A percentile compares a stretch with the other conserved stretches of the same genome.
phyloP scores from a whole-genome alignment of 176 grass and related monocot genomes.

The Aegilops speltoides region DNA sequence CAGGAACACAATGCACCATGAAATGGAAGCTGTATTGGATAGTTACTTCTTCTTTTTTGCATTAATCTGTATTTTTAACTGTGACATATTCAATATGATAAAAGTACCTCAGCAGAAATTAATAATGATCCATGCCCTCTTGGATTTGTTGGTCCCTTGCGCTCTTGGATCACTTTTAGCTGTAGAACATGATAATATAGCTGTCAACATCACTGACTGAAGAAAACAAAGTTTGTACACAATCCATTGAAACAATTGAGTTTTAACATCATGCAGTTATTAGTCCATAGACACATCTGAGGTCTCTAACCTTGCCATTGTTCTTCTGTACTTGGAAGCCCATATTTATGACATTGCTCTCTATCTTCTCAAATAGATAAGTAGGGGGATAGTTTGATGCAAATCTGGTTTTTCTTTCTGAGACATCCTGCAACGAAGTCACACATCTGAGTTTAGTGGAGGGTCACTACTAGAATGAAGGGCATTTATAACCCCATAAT shows the following conservation, averaged over 20 bases:
- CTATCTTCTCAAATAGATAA: slow-evolving; percentile 86
- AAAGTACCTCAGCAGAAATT: slow-evolving; percentile 74
- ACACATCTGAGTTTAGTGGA: slow-evolving; percentile 13
- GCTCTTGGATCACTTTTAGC: slow-evolving; percentile 70
- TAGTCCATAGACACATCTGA: not conserved
- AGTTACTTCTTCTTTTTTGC: not conserved
- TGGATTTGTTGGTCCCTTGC: slow-evolving; percentile 44
- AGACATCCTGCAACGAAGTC: slow-evolving; percentile 58
- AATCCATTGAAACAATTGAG: not conserved
- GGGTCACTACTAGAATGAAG: not conserved
- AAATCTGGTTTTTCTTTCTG: slow-evolving; percentile 92
- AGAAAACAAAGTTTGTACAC: not conserved
- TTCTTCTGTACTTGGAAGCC: slow-evolving; percentile 70
- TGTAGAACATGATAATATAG: slow-evolving; percentile 28
- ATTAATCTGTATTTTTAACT: not conserved
- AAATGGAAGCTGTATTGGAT: slow-evolving; percentile 10
- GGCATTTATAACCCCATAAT: not conserved
- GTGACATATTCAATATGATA: not conserved
- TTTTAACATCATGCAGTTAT: slow-evolving; percentile 12
- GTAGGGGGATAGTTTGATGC: slow-evolving; percentile 69
- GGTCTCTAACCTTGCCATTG: slow-evolving; percentile 65
- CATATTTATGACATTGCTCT: slow-evolving; percentile 64
- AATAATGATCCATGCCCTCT: slow-evolving; percentile 45
- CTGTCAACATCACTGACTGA: not conserved
- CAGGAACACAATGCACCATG: slow-evolving; percentile 12